Conservation (phyloP, 306 rosid species). For the Amphicarpaea edgeworthii region DNA sequence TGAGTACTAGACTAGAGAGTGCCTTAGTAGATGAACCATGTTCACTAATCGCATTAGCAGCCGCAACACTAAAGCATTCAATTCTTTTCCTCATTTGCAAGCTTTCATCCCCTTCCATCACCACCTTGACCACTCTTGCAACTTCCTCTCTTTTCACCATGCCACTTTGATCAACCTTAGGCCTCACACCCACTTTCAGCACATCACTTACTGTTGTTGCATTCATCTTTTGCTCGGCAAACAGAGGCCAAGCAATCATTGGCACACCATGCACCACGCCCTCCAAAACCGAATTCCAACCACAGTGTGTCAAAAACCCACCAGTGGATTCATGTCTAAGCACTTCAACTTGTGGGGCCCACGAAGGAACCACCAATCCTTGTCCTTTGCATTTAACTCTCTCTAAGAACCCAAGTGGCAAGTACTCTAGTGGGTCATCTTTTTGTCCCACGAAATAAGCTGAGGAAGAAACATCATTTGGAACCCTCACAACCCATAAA, state of each 20-base stretch:
- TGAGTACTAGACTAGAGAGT: slow-evolving; percentile 38
- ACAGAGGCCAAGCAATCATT: slow-evolving; percentile 8
- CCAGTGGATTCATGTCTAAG: neutral
- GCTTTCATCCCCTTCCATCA: slow-evolving; percentile 50
- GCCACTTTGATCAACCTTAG: slow-evolving; percentile 14
- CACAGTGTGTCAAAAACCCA: slow-evolving; percentile 39
- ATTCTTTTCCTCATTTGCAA: slow-evolving; percentile 11
- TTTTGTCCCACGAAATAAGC: neutral
- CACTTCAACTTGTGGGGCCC: slow-evolving; percentile 45
- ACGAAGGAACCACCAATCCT: slow-evolving; percentile 35
- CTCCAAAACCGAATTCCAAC: slow-evolving; percentile 38
- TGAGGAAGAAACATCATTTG: neutral
- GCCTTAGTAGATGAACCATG: slow-evolving; percentile 49
- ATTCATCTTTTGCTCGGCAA: neutral
- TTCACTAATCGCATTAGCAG: slow-evolving; percentile 15
- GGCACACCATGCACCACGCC: slow-evolving; percentile 31
- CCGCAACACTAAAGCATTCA: slow-evolving; percentile 33
- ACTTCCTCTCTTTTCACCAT: slow-evolving; percentile 35
- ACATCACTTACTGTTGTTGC: neutral
- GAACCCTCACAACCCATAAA: slow-evolving; percentile 26
- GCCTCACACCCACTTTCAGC: slow-evolving; percentile 5
- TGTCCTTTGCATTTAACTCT: neutral
- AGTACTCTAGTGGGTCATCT: neutral
- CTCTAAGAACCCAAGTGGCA: slow-evolving; percentile 15
- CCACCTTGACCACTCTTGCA: slow-evolving; percentile 12